These are phyloP conservation scores for Lipomyces spencermartinsiae DNA, from an alignment of 805 yeast species.

Conservation along the genomic window DNA sequence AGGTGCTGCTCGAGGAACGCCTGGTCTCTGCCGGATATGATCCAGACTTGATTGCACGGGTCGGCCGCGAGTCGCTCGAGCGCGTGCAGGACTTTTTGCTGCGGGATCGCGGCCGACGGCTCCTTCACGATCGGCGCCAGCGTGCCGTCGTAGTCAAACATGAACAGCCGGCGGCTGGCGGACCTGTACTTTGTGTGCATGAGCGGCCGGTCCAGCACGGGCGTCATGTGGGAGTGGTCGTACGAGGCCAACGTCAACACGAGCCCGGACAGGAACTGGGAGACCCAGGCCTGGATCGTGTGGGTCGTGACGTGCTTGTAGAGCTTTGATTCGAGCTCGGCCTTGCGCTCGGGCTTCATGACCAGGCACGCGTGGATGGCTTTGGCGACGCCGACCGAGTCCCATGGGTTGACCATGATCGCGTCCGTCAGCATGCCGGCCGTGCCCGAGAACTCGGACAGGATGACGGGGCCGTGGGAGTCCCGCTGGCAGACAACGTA, in stretches of 20 bases:
- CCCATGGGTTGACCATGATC: constrained; percentile 96
- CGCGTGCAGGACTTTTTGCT: constrained; percentile 67
- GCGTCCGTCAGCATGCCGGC: constrained; percentile 55
- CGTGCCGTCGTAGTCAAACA: constrained; percentile 98
- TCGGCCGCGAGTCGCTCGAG: constrained; percentile 69
- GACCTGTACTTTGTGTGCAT: constrained; percentile 63
- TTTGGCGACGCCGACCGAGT: constrained; percentile 88
- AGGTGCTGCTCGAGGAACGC: constrained; percentile 86
- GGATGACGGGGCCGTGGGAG: constrained; percentile 72
- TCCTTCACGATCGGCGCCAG: constrained; percentile 94
- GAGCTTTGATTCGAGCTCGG: constrained; percentile 57
- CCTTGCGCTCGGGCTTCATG: constrained; percentile 57
- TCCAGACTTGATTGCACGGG: constrained; percentile 87
- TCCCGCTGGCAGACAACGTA: constrained; percentile 85
- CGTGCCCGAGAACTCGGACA: constrained; percentile 94
- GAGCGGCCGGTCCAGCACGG: constrained; percentile 77
- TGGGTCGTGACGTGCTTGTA: constrained; percentile 69
- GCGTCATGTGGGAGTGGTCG: constrained; percentile 66
- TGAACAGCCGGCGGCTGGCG: constrained; percentile 73
- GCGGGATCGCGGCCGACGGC: constrained; percentile 98
- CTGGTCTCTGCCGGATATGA: constrained; percentile 95
- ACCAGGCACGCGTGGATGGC: constrained; percentile 72
- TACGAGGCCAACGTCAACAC: constrained; percentile 46
- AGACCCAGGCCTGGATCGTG: constrained; percentile 83
- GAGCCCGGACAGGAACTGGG: constrained; percentile 35